Percentiles rank a stretch among this genome's conserved stretches.
phyloP scores from a whole-genome alignment of 2,329 filamentous ascomycete genomes.

The Diaporthe sp. region DNA sequence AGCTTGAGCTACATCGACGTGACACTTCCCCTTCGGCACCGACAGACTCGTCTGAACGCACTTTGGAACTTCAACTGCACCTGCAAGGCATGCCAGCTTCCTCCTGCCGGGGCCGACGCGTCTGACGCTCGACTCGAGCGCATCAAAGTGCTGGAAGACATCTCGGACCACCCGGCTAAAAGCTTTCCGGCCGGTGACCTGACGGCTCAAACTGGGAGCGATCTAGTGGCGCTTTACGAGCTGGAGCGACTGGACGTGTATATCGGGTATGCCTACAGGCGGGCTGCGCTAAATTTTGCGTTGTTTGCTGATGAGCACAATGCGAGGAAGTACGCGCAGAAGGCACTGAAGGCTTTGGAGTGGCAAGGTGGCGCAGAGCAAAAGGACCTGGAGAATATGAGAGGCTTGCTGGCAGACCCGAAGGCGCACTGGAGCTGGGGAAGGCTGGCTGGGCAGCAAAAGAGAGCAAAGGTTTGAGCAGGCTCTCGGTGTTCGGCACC shows the following conservation, averaged over 20 bases:
- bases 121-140: background rate
- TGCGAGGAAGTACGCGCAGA: background rate
- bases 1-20: conserved; percentile 56
- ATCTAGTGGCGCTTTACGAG: conserved; percentile 9
- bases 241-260: conserved; percentile 14
- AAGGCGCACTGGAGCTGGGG: conserved; percentile 26
- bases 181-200: conserved; percentile 5
- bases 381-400: conserved; percentile 9
- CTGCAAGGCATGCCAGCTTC: background rate
- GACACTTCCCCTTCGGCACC: background rate
- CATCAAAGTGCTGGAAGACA: conserved; percentile 7
- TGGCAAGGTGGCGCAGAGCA: background rate
- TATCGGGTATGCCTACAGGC: background rate
- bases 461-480: background rate
- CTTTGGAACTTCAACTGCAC: conserved; percentile 21
- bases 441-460: background rate
- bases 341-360: background rate
- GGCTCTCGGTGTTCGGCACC: background rate
- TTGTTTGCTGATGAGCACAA: conserved; percentile 13
- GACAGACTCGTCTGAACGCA: background rate
- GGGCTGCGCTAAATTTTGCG: background rate
- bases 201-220: background rate
- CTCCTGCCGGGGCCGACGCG: background rate
- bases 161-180: background rate
- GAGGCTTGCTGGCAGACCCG: conserved; percentile 1